Base-by-base conservation (phyloP, 257 asterid genomes). In the Coffea canephora region DNA sequence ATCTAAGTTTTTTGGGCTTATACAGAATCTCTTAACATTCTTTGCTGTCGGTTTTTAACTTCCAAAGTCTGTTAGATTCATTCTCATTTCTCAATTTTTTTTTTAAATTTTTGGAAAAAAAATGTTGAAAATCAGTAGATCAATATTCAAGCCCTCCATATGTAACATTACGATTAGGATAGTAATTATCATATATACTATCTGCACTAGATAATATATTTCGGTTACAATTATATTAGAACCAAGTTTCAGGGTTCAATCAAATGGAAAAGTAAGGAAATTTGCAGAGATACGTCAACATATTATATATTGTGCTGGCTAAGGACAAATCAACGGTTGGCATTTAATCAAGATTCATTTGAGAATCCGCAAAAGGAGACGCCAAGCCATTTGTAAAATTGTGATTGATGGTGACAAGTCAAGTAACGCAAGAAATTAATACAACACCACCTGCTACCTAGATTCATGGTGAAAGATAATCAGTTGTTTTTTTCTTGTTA, bases 31-130 rank as follows among this genome's bases (percentile, higher is more conserved):
- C 69, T 64, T 57, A 31, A 55, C 31, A 77, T 77, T 69, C 69
- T 59, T 80, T 64, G 66, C 69, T 55, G 79, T 59, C 71, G 18
- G 27, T 21, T 48, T 49, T 64, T 76, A 4, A n/a, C 72, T 61
- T 62, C 79, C 31, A 69, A n/a, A 61, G 49, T n/a, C 71, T 41
- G 31, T 36, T 61, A 55, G 78, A 68, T 61, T 82, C 82, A 41
- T 52, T 77, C 9, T 21, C 13, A 0, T 52, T 52, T 15, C 21
- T 9, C 2, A 8, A 6, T 49, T 49, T 52, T 14, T 14, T 12
- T 1, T 2, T 8, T 59, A 6, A 21, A 0, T 19, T 57, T 19
- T 19, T 8, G 11, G 23, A 23, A 59, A 23, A 59, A 59, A 23
- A 39, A 39, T 39, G 5, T 19, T 57, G 25, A 57, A 57, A 57